A percentile compares a stretch with the other conserved stretches of the same genome.
phyloP scores from a whole-genome alignment of 306 rosid genomes.

The Malus fusca region DNA sequence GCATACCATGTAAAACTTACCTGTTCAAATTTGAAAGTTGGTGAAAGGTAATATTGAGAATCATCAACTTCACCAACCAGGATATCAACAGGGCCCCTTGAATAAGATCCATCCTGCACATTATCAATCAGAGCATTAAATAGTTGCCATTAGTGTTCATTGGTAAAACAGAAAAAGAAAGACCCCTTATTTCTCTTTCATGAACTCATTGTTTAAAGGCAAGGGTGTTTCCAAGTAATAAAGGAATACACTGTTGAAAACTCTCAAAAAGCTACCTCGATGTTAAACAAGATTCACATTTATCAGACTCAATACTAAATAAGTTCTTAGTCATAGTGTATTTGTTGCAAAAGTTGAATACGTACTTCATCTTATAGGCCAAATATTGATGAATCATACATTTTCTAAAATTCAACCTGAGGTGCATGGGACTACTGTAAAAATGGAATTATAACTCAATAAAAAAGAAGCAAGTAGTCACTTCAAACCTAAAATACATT shows the following conservation, averaged over 20 bases:
- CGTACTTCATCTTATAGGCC: neutral
- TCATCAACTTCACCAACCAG: conserved; percentile 55
- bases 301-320: neutral
- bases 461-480: neutral
- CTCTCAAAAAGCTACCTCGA: neutral
- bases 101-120: conserved; percentile 91
- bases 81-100: conserved; percentile 82
- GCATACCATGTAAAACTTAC: conserved; percentile 32
- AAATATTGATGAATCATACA: neutral
- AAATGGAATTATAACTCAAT: neutral
- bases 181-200: neutral
- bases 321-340: too few relatives aligned
- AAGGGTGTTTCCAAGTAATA: neutral
- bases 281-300: neutral
- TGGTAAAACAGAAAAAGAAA: neutral
- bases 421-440: neutral
- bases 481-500: neutral
- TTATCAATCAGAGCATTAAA: neutral
- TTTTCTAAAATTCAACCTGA: neutral
- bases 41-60: conserved; percentile 52
- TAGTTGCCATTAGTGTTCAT: neutral
- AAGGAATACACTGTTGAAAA: neutral
- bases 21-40: conserved; percentile 90
- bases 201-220: neutral
- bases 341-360: too few relatives aligned